Evolutionary conservation across 257 asterid genomes (phyloP).

Genomic region (Forsythia viridissima): DNA sequence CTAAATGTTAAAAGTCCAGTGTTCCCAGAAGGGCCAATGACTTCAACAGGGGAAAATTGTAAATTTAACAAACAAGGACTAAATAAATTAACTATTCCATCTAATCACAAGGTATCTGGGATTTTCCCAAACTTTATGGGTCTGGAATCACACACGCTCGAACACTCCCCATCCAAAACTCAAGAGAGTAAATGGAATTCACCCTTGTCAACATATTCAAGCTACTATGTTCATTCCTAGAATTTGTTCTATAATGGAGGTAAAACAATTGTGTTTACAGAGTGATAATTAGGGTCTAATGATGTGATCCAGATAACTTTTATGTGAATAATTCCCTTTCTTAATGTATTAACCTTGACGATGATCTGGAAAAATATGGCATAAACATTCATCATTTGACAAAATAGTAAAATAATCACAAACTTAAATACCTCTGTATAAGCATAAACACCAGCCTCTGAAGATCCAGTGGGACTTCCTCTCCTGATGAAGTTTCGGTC

Average conservation of each 20-base stretch:
- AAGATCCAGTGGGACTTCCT: conserved; percentile 79
- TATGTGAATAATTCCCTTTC: background rate
- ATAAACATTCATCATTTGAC: background rate
- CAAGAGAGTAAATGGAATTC: background rate
- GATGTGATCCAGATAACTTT: background rate
- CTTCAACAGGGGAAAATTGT: no score
- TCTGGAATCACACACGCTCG: no score
- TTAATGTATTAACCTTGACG: background rate
- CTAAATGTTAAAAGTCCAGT: no score
- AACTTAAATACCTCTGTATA: conserved; percentile 66
- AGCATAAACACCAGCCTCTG: conserved; percentile 85
- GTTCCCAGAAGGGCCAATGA: no score
- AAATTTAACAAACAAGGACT: no score
- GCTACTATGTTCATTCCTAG: background rate
- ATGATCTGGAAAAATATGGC: background rate
- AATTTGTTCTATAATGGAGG: no score
- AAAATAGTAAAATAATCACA: background rate
- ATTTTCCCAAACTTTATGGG: no score
- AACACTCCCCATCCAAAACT: no score
- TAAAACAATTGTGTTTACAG: background rate
- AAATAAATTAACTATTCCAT: no score
- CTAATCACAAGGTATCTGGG: no score
- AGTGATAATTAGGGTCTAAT: background rate
- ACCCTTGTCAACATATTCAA: background rate
- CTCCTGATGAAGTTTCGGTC: conserved; percentile 67